Conservation (phyloP, 306 rosid genomes). For the Lathyrus sativus region DNA sequence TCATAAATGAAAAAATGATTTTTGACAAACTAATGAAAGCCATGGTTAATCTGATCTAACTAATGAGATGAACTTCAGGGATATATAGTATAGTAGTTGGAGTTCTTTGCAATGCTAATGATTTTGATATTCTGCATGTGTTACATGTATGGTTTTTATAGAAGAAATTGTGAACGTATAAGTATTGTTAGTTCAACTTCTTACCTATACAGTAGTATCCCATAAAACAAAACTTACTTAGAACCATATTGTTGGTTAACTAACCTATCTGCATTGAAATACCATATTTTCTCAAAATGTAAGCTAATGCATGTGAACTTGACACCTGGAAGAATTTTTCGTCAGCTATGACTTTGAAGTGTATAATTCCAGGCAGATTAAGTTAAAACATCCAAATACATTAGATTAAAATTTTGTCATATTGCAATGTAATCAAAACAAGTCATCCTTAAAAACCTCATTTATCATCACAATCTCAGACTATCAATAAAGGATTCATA, state of each 20-base stretch:
- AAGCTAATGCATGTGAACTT: too few species aligned
- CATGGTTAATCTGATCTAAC: conserved; percentile 28
- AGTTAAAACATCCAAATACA: too few species aligned
- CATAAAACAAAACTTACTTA: not conserved
- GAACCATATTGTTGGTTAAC: not conserved
- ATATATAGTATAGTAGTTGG: conserved; percentile 3
- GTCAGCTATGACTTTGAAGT: too few species aligned
- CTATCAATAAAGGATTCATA: conserved; percentile 49
- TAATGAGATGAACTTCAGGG: not conserved
- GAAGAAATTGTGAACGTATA: not conserved
- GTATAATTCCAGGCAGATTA: too few species aligned
- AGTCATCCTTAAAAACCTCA: too few species aligned
- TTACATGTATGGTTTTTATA: conserved; percentile 31
- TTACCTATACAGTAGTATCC: conserved; percentile 4
- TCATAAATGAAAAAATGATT: conserved; percentile 22
- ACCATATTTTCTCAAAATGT: too few species aligned
- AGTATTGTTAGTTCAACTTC: conserved; percentile 27
- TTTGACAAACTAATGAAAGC: conserved; percentile 13
- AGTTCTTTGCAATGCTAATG: not conserved
- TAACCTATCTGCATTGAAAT: not conserved
- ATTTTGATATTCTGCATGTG: not conserved
- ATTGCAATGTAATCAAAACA: too few species aligned
- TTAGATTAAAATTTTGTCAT: too few species aligned
- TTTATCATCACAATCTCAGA: conserved; percentile 28
- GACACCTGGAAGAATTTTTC: too few species aligned